Percentiles rank a stretch among this genome's conserved stretches.
Evolutionary conservation across 1,284 basidiomycete species (phyloP).

Genomic region (Apiotrichum gracile): DNA sequence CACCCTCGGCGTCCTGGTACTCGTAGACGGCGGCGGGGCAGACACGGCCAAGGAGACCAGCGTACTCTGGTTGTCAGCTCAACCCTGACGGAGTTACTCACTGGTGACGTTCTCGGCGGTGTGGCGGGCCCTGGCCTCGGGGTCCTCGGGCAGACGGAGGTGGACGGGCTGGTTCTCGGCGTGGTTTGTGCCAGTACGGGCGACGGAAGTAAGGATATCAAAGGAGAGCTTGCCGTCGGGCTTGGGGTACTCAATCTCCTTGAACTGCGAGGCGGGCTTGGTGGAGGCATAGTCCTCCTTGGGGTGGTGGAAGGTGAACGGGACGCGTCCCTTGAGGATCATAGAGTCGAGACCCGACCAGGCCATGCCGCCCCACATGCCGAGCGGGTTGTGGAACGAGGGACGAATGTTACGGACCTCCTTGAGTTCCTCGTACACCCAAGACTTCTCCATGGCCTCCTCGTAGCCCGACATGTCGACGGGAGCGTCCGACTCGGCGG

Average conservation of each 20-base stretch:
- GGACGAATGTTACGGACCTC: constrained; percentile 91
- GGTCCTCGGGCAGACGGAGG: constrained; percentile 59
- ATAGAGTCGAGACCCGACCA: constrained; percentile 89
- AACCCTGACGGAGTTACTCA: no score
- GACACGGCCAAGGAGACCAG: constrained; percentile 76
- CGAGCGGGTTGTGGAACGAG: constrained; percentile 78
- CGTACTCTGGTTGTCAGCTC: constrained; percentile 55
- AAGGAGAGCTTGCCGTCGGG: constrained; percentile 90
- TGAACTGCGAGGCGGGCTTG: constrained; percentile 60
- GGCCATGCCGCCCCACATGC: constrained; percentile 79
- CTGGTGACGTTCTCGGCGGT: constrained; percentile 64
- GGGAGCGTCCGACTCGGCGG: constrained; percentile 19
- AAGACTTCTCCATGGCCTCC: constrained; percentile 65
- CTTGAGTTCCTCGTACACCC: constrained; percentile 81
- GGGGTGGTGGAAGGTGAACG: constrained; percentile 83
- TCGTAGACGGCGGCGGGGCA: constrained; percentile 98
- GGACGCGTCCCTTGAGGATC: constrained; percentile 76
- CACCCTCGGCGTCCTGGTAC: constrained; percentile 67
- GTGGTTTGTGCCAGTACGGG: constrained; percentile 92
- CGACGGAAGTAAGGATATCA: constrained; percentile 84
- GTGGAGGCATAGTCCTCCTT: constrained; percentile 69
- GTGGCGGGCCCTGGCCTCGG: constrained; percentile 58
- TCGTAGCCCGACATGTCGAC: constrained; percentile 78
- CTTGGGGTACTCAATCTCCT: constrained; percentile 82
- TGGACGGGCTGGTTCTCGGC: constrained; percentile 93